Percentiles rank a stretch among this genome's conserved stretches.
Conservation (phyloP, 768 basidiomycete species). For the Podaxis rugospora region DNA sequence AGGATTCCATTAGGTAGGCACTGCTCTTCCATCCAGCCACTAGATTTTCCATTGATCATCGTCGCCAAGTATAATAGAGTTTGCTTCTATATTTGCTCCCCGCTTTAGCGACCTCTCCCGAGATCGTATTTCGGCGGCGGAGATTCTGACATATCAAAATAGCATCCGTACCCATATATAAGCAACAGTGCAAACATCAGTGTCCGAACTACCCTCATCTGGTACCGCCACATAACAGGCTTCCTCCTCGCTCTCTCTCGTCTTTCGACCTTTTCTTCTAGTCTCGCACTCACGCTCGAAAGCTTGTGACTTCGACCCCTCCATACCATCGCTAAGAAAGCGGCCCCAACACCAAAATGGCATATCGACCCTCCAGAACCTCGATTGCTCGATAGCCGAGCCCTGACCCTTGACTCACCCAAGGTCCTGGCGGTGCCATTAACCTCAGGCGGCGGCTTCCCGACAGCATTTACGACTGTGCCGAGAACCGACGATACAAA, state of each 20-base stretch:
- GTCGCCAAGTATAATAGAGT: too few relatives aligned
- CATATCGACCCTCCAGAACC: neutral
- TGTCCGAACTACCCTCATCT: neutral
- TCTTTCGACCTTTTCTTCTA: neutral
- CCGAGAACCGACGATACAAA: neutral
- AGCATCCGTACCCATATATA: neutral
- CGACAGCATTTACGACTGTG: neutral
- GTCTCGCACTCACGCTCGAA: neutral
- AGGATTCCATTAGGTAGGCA: neutral
- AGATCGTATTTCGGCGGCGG: neutral
- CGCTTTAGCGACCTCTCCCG: neutral
- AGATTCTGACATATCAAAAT: neutral
- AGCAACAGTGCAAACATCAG: neutral
- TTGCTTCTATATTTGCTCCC: neutral
- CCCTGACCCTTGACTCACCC: neutral
- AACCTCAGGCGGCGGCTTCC: neutral
- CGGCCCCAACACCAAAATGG: neutral
- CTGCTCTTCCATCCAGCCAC: neutral
- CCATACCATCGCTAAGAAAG: neutral
- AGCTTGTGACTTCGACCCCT: neutral
- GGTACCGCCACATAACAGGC: neutral
- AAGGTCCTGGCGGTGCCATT: neutral
- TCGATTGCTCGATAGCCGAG: neutral
- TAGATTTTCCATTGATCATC: neutral
- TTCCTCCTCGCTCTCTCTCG: neutral